These are phyloP conservation scores for Pleurotus ostreatus DNA, from an alignment of 768 basidiomycete genomes.

Conservation along the genomic window DNA sequence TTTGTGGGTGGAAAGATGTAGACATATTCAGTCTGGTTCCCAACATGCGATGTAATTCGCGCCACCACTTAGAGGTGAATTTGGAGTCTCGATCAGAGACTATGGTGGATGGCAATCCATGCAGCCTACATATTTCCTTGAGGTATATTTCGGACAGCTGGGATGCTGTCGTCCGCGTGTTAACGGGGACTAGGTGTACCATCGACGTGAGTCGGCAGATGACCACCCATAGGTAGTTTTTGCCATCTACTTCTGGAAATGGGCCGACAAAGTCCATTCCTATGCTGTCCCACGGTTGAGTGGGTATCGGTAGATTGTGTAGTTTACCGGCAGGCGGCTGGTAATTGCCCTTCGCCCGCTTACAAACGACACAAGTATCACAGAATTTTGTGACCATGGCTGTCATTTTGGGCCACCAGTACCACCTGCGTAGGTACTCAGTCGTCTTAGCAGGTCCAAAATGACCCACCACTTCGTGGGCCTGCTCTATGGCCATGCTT, in stretches of 20 bases:
- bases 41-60: conserved; percentile 17
- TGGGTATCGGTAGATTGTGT: conserved; percentile 24
- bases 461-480: conserved; percentile 8
- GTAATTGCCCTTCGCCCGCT: conserved; percentile 16
- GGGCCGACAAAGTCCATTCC: too few relatives aligned
- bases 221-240: conserved; percentile 26
- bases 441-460: neutral
- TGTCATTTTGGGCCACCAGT: conserved; percentile 23
- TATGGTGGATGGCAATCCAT: conserved; percentile 24
- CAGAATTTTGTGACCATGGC: conserved; percentile 20
- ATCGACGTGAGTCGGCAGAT: conserved; percentile 23
- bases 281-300: conserved; percentile 25
- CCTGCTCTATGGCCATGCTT: neutral
- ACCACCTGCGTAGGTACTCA: conserved; percentile 20
- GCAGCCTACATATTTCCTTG: conserved; percentile 23
- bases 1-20: conserved; percentile 19
- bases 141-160: conserved; percentile 27
- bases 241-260: conserved; percentile 12
- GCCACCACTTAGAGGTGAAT: conserved; percentile 34
- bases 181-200: conserved; percentile 12
- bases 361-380: conserved; percentile 19
- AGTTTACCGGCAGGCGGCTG: conserved; percentile 21
- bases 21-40: conserved; percentile 29
- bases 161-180: conserved; percentile 17
- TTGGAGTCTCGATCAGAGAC: conserved; percentile 28